Base-by-base conservation (phyloP, 179 eudicot genomes). In the Beta lomatogona region DNA sequence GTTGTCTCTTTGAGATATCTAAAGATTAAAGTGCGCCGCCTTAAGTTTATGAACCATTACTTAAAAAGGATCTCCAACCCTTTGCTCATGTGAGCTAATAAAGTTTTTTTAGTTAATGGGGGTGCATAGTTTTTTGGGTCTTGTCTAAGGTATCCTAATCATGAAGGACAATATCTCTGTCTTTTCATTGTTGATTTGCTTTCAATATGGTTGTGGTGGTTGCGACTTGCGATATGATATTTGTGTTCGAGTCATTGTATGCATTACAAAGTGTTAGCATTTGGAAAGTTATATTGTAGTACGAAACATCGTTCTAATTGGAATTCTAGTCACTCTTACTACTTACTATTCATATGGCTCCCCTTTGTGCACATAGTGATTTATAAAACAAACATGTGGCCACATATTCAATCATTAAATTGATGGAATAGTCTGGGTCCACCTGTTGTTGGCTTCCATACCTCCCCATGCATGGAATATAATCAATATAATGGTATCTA, bases 1-100 rank as follows among this genome's bases (percentile, higher is more conserved):
- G 59, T 58, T 79, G 73, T 74, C 83, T 69, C 83, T 79, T 80
- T 78, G 84, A 60, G 80, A 84, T 70, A 77, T 84, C 25, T 67
- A 79, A 55, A 71, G 79, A 71, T 81, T 84, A 81, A 69, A 81
- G 70, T 73, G 41, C 28, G 77, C 80, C 85, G 83, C 76, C 83
- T 77, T 81, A 61, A 48, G 65, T 68, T 79, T 78, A 84, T 69
- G 68, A 66, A 79, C 85, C 87, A 73, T 77, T 71, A 82, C 64
- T 61, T 77, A n/a, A 48, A 73, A 74, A 66, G 75, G 58, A 57
- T 25, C 41, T 1, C 57, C 78, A 28, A 6, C 2, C 64, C 44
- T 18, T 76, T 83, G 46, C n/a, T 71, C 60, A 72, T 60, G 63
- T 68, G 28, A 16, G 25, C 44, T 68, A n/a, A 28, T 64, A 6